These are phyloP conservation scores for Colletotrichum truncatum DNA, from an alignment of 2,329 filamentous ascomycete species.

Conservation along the genomic window DNA sequence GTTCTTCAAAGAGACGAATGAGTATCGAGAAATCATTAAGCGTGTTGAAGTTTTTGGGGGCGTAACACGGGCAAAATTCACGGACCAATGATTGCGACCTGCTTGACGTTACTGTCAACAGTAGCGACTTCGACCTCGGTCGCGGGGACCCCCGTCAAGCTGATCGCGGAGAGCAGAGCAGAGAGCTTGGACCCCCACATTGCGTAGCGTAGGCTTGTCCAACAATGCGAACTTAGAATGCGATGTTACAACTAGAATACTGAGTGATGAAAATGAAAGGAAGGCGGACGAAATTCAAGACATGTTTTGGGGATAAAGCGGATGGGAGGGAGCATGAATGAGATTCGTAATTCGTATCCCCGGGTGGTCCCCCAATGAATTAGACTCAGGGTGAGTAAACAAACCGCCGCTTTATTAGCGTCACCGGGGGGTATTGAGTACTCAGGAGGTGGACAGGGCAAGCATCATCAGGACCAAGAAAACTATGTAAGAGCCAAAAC, in stretches of 20 bases:
- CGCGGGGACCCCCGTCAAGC: constrained; percentile 28
- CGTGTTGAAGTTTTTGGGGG: not conserved
- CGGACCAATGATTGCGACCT: constrained; percentile 41
- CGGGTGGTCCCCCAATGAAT: constrained; percentile 14
- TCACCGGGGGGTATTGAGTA: not conserved
- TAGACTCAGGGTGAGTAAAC: constrained; percentile 27
- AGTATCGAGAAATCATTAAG: no score
- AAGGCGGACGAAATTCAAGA: not conserved
- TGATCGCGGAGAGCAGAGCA: constrained; percentile 32
- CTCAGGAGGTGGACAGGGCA: no score
- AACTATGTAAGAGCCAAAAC: no score
- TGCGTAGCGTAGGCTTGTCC: not conserved
- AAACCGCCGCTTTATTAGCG: constrained; percentile 26
- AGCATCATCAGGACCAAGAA: no score
- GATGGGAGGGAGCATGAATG: constrained; percentile 11
- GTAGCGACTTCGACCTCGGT: constrained; percentile 9
- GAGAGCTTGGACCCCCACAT: constrained; percentile 33
- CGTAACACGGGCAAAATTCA: not conserved
- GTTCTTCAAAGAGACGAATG: not conserved
- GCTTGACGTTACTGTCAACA: constrained; percentile 29
- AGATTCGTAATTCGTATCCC: not conserved
- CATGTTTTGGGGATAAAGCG: not conserved
- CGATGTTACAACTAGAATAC: not conserved
- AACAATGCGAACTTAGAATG: not conserved
- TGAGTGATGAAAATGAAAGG: not conserved